Conservation (phyloP, 1,284 basidiomycete genomes). For the Apiotrichum veenhuisii region DNA sequence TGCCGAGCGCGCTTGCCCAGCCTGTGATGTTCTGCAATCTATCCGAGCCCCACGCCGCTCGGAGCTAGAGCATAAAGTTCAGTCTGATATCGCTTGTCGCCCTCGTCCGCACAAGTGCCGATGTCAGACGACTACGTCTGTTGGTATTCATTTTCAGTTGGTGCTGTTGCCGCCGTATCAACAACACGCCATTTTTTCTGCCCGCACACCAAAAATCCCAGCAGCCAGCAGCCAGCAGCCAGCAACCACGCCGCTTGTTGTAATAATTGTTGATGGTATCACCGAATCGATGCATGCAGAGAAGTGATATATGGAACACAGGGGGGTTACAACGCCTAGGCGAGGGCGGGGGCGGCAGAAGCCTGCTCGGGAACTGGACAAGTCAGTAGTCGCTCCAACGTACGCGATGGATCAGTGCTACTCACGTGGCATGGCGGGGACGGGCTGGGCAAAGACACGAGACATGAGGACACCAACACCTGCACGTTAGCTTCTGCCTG, state of each 20-base stretch:
- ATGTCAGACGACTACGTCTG: too few species aligned
- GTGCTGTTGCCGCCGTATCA: too few species aligned
- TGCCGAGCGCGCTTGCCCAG: too few species aligned
- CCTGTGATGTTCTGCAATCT: too few species aligned
- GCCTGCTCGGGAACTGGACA: conserved; percentile 36
- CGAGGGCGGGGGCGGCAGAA: conserved; percentile 30
- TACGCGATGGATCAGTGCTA: not conserved
- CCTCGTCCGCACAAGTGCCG: not conserved
- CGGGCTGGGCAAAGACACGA: conserved; percentile 47
- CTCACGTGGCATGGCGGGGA: conserved; percentile 47
- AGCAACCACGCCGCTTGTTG: too few species aligned
- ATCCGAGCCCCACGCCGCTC: too few species aligned
- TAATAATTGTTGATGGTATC: not conserved
- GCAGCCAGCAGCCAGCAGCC: not conserved
- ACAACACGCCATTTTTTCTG: not conserved
- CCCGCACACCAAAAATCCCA: not conserved
- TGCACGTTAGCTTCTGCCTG: not conserved
- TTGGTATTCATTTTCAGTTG: too few species aligned
- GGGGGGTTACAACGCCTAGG: conserved; percentile 17
- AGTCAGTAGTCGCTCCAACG: not conserved
- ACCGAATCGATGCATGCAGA: conserved; percentile 18
- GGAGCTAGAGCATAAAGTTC: too few species aligned
- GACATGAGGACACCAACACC: conserved; percentile 49
- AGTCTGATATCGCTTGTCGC: too few species aligned
- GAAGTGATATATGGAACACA: conserved; percentile 15